Evolutionary conservation across 1,284 basidiomycete genomes (phyloP).

Genomic region (Ganoderma sp.): DNA sequence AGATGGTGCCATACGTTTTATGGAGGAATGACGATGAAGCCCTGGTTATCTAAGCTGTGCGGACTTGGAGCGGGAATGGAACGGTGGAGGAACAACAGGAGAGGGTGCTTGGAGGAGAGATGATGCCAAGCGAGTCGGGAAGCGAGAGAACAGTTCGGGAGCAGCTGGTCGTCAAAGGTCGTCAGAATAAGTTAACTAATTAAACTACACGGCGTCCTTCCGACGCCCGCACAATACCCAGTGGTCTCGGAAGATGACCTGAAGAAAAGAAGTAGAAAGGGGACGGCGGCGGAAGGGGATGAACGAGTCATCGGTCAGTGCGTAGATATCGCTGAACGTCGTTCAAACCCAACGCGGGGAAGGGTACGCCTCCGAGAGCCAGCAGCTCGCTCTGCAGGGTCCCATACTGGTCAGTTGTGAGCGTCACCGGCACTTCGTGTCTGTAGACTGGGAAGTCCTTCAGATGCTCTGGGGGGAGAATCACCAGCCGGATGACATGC

Average conservation of each 20-base stretch:
- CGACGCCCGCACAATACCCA: neutral
- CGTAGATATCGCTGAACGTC: constrained; percentile 31
- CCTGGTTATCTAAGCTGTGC: neutral
- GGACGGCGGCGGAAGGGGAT: neutral
- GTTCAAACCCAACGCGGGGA: constrained; percentile 50
- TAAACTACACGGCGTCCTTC: constrained; percentile 1
- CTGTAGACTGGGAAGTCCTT: constrained; percentile 48
- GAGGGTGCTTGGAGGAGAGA: neutral
- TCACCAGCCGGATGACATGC: constrained; percentile 48
- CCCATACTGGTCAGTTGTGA: constrained; percentile 53
- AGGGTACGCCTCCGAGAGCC: constrained; percentile 47
- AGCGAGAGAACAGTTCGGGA: neutral
- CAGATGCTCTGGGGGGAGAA: constrained; percentile 43
- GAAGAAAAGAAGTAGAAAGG: neutral
- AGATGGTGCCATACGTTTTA: neutral
- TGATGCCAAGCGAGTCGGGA: neutral
- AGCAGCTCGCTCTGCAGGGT: constrained; percentile 47
- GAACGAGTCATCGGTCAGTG: neutral
- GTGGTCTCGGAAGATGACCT: neutral
- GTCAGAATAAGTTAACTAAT: constrained; percentile 24
- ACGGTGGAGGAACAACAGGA: neutral
- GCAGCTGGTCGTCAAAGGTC: constrained; percentile 20
- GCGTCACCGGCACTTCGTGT: constrained; percentile 46
- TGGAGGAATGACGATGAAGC: neutral
- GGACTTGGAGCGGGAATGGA: neutral